Percentiles rank a stretch among this genome's conserved stretches.
Conservation (phyloP, 1,284 basidiomycete genomes). For the Fomitopsis schrenkii region DNA sequence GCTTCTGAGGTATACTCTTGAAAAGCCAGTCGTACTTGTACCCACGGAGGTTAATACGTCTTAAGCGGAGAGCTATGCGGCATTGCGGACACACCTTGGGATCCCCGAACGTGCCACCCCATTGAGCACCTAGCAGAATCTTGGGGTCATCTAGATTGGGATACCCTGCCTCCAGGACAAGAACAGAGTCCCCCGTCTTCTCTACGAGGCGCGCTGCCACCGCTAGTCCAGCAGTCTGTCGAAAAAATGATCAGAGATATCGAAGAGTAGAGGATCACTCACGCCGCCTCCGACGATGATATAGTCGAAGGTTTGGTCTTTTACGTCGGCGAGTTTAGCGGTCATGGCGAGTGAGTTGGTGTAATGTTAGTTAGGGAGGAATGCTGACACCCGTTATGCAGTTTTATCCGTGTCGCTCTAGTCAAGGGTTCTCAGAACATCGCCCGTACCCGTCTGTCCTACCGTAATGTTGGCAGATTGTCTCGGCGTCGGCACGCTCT, state of each 20-base stretch:
- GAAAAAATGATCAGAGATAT: neutral
- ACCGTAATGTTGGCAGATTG: no score
- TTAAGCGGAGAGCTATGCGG: neutral
- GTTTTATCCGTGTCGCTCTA: no score
- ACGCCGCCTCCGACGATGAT: constrained; percentile 15
- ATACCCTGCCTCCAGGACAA: constrained; percentile 36
- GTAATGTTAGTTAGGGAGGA: neutral
- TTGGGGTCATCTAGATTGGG: constrained; percentile 28
- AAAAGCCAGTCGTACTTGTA: constrained; percentile 27
- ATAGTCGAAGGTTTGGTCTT: constrained; percentile 17
- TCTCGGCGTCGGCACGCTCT: no score
- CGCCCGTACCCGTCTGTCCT: no score
- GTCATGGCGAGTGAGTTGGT: neutral
- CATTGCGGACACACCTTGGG: neutral
- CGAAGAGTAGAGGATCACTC: neutral
- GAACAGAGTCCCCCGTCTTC: constrained; percentile 25
- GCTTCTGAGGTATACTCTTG: constrained; percentile 20
- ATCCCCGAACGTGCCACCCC: neutral
- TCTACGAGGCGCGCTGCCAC: constrained; percentile 22
- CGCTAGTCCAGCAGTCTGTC: constrained; percentile 18
- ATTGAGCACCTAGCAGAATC: constrained; percentile 19
- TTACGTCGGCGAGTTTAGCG: constrained; percentile 6
- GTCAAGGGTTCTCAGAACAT: no score
- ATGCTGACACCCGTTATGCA: no score
- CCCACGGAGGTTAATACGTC: neutral